Evolutionary conservation across 331 rosid genomes (phyloP), one percentile per base, ranked within the genome.

Genomic region (Pyrus hybrid): DNA sequence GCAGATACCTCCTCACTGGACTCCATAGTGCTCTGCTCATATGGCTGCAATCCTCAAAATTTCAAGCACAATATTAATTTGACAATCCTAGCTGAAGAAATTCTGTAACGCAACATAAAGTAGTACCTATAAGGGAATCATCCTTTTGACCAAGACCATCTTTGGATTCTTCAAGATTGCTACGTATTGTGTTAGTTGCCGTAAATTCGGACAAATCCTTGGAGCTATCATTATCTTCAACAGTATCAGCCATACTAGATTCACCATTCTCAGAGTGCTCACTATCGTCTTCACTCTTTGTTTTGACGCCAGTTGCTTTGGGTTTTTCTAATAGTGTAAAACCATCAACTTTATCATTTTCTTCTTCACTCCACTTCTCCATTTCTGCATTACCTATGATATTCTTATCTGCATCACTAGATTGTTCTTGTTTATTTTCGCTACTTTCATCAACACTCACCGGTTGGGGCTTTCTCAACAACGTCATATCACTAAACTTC

Each of bases 381-480:
- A 79, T 81, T 37, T 82, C 83, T 53, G 63, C 72, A 70, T 76
- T 82, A 67, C 79, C 43, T 61, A 71, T 78, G 41, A 68, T 53
- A 62, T 53, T 86, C 72, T 67, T 73, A 47, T 81, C 78, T 67
- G 69, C 70, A 68, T 10, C 54, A 77, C 80, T 60, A 37, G 79
- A 57, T 67, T 82, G 26, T 73, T 80, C 89, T 80, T 68, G 76
- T 51, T 72, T 65, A 37, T 54, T 14, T 66, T 74, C 85, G 28
- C 30, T 25, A 76, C 57, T 70, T 60, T 86, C 69, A 70, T 72
- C 57, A 25, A 73, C 71, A 76, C 69, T 78, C n/a, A 76, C 26
- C 6, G 83, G 86, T 72, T 82, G 91, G 2, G 97, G 99, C 86
- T 94, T 94, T 74, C 89, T 87, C 87, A 94, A 87, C 18, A 94